Base-by-base conservation (phyloP, 371 early-diverging fungal genomes). In the Mortierella sp. region DNA sequence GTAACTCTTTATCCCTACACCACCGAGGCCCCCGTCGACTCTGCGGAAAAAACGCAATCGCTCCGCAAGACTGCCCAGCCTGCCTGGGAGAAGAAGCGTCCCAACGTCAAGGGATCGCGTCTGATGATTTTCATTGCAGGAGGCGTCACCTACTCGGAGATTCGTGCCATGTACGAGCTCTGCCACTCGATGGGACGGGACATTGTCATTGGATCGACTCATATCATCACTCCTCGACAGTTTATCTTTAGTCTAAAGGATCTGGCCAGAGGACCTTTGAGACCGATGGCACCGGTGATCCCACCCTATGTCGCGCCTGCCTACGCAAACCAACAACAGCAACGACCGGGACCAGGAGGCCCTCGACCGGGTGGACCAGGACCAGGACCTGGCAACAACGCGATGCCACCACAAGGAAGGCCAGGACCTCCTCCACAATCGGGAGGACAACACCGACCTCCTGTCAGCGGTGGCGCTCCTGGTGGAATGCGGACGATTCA, bases 131-230 rank as follows among this genome's bases (percentile, higher is more conserved):
- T 97, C 79, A 89, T 97, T 55, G 93, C 96, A 16, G 99, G 99
- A 34, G 99, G 99, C 19, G 86, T 96, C 65, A 97, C 99, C 8
- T 94, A 94, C 55, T 94, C 97, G 19, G 99, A 99, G 83, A 92
- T 97, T 66, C 91, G 98, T 40, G 84, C 94, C 5, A 90, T 92
- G 19, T 96, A 98, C 82, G 98, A 97, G 71, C 79, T 98, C 10
- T 85, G 92, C 31, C 88, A 91, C 40, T 89, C 90, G 13, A 87
- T 86, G 77, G 90, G 92, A 40, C 89, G 95, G 29, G 96, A 98
- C 63, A 91, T 97, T 2, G 87, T 95, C 76, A 92, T 97, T 74
- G 98, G 96, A 10, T 94, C 95, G 19, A 95, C 95, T 4, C 92
- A 93, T 74, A 87, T 95, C 22, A 88, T 94, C 53, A 95, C 95